phyloP scores from a whole-genome alignment of 2,329 filamentous ascomycete species.

The Emericellopsis atlantica region DNA sequence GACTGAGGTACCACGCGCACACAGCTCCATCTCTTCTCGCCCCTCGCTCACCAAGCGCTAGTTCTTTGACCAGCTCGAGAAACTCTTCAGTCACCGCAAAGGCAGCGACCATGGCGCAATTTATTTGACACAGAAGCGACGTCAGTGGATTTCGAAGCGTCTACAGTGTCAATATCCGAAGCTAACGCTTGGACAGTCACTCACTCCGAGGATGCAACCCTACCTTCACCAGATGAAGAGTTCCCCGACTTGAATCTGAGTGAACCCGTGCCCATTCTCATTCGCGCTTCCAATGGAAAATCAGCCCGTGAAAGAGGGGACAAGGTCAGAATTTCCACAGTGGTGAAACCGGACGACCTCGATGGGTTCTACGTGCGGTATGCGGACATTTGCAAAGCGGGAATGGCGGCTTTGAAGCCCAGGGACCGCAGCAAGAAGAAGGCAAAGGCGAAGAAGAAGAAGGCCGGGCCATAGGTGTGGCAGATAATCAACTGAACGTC shows the following conservation, averaged over 20 bases:
- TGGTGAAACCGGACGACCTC: conserved; percentile 64
- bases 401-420: conserved; percentile 49
- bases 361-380: conserved; percentile 76
- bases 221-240: conserved; percentile 31
- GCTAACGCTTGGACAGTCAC: conserved; percentile 24
- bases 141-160: conserved; percentile 30
- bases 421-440: conserved; percentile 81
- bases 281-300: conserved; percentile 77
- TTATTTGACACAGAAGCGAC: conserved; percentile 64
- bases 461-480: conserved; percentile 11
- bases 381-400: conserved; percentile 46
- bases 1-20: neutral
- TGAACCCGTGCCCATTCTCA: conserved; percentile 56
- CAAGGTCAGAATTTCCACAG: conserved; percentile 68
- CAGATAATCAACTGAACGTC: neutral
- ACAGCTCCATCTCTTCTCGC: neutral
- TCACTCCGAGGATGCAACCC: conserved; percentile 25
- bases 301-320: conserved; percentile 40
- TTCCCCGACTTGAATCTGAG: conserved; percentile 48
- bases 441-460: conserved; percentile 65
- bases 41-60: conserved; percentile 17
- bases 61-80: conserved; percentile 61
- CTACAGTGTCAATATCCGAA: neutral
- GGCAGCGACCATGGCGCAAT: conserved; percentile 61
- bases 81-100: conserved; percentile 56